Evolutionary conservation across 345 rosid genomes (phyloP).

Genomic region (Salix dunnii): DNA sequence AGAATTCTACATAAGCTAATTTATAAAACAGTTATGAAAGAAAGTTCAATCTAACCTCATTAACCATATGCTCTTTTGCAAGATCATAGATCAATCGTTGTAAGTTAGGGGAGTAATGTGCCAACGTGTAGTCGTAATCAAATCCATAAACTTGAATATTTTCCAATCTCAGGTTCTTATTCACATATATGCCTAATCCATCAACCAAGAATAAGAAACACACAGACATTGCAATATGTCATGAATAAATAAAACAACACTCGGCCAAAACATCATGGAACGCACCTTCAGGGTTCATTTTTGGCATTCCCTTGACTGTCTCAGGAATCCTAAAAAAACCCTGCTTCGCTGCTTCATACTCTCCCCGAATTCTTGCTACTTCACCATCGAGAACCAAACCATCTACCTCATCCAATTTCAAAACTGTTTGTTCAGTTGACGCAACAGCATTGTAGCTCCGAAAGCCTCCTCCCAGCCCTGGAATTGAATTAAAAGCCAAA

Average conservation of each 20-base stretch:
- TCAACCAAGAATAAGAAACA: neutral
- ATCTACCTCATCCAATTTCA: constrained; percentile 38
- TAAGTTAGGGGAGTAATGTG: constrained; percentile 74
- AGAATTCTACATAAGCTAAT: neutral
- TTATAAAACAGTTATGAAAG: neutral
- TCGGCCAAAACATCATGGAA: neutral
- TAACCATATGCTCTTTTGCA: constrained; percentile 88
- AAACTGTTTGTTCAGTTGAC: constrained; percentile 29
- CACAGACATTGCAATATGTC: neutral
- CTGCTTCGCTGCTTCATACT: constrained; percentile 64
- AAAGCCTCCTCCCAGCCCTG: constrained; percentile 35
- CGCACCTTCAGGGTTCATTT: constrained; percentile 83
- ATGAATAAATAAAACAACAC: neutral
- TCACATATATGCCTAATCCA: constrained; percentile 70
- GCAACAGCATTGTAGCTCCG: constrained; percentile 30
- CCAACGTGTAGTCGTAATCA: constrained; percentile 91
- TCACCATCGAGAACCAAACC: constrained; percentile 33
- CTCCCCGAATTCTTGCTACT: constrained; percentile 49
- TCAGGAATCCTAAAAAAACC: constrained; percentile 73
- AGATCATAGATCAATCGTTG: constrained; percentile 90
- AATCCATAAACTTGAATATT: constrained; percentile 86
- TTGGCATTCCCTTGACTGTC: constrained; percentile 57
- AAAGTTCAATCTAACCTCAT: constrained; percentile 58
- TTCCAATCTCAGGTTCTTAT: constrained; percentile 83
- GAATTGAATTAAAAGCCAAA: neutral